These are phyloP conservation scores for Citrus hindsii DNA, from an alignment of 345 rosid species.

Conservation along the genomic window DNA sequence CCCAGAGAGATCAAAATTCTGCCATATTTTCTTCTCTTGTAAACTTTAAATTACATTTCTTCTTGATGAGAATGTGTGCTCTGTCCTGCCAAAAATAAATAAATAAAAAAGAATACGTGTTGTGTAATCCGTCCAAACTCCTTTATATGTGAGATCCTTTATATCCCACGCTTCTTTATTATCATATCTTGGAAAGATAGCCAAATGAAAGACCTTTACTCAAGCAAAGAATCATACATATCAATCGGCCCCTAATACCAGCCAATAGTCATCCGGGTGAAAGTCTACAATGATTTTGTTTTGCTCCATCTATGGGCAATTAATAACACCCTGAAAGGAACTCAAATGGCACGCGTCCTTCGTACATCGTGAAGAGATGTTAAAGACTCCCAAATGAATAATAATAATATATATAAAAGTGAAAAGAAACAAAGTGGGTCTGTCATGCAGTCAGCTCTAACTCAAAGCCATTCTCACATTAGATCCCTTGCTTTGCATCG, in stretches of 20 bases:
- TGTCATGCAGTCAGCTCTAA: background rate
- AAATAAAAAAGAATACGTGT: too few species aligned
- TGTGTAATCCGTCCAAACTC: too few species aligned
- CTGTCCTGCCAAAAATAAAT: too few species aligned
- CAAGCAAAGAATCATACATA: background rate
- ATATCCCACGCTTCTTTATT: background rate
- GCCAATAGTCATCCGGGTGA: background rate
- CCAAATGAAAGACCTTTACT: background rate
- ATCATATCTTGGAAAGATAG: background rate
- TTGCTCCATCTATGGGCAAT: too few species aligned
- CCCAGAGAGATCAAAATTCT: background rate
- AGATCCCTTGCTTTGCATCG: slow-evolving; percentile 24
- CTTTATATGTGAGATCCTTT: too few species aligned
- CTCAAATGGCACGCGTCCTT: background rate
- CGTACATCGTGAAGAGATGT: background rate
- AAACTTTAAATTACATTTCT: too few species aligned
- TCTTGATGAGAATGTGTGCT: too few species aligned
- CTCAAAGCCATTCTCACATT: background rate
- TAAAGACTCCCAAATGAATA: background rate
- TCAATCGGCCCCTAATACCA: background rate
- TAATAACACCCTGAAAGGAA: too few species aligned
- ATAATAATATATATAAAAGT: background rate
- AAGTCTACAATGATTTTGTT: background rate
- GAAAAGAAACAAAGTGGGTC: slow-evolving; percentile 14
- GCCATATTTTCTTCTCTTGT: too few species aligned